Conservation (phyloP, 768 basidiomycete species). For the Leccinum subgranulosum region DNA sequence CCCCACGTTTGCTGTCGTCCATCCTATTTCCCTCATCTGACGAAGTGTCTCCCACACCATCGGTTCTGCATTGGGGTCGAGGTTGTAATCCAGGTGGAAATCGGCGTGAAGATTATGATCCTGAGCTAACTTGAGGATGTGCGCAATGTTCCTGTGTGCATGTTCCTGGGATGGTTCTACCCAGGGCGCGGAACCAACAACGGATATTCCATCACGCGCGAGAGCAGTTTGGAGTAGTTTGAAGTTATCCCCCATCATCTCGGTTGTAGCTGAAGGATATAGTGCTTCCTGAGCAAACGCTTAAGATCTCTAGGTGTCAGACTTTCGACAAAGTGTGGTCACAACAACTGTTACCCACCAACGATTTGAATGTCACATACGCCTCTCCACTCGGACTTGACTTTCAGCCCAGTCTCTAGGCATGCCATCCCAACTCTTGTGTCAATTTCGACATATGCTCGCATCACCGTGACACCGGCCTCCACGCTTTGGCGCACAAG, state of each 20-base stretch:
- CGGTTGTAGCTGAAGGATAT: slow-evolving; percentile 36
- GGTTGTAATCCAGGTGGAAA: slow-evolving; percentile 69
- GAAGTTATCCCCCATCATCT: slow-evolving; percentile 43
- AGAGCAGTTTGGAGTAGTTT: slow-evolving; percentile 44
- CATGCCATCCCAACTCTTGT: slow-evolving; percentile 50
- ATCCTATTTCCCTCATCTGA: slow-evolving; percentile 33
- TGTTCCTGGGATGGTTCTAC: slow-evolving; percentile 50
- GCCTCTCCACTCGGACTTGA: slow-evolving; percentile 43
- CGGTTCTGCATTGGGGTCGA: slow-evolving; percentile 47
- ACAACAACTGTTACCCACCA: slow-evolving; percentile 34
- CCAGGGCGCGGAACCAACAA: slow-evolving; percentile 64
- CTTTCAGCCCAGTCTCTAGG: slow-evolving; percentile 47
- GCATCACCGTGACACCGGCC: slow-evolving; percentile 62
- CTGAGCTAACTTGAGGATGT: slow-evolving; percentile 48
- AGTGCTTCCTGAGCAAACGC: slow-evolving; percentile 64
- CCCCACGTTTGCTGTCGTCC: slow-evolving; percentile 24
- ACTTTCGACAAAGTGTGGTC: background rate
- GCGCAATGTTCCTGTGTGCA: slow-evolving; percentile 51
- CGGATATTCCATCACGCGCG: slow-evolving; percentile 39
- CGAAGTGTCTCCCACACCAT: slow-evolving; percentile 55
- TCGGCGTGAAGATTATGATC: slow-evolving; percentile 43
- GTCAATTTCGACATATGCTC: slow-evolving; percentile 69
- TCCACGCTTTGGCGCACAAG: slow-evolving; percentile 57
- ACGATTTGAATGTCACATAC: slow-evolving; percentile 58
- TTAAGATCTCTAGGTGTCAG: slow-evolving; percentile 18